phyloP scores from a whole-genome alignment of 2,329 filamentous ascomycete genomes.

The Calonectria hongkongensis region DNA sequence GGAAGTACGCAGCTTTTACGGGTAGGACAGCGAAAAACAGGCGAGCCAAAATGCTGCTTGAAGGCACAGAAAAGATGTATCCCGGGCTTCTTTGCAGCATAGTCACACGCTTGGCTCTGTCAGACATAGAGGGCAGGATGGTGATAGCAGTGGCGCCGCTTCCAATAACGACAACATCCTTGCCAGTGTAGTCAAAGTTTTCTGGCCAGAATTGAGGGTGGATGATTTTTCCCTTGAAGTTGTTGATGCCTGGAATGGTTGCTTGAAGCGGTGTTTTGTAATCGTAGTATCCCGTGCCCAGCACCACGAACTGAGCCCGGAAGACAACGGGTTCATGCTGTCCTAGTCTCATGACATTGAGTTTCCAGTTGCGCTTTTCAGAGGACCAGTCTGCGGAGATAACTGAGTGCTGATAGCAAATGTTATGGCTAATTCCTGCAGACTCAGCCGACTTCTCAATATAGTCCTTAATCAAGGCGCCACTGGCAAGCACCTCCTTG shows the following conservation, averaged over 20 bases:
- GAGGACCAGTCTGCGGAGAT: not conserved
- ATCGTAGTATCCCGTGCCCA: conserved; percentile 24
- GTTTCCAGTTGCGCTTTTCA: not conserved
- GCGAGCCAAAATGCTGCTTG: conserved; percentile 59
- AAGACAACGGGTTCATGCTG: conserved; percentile 51
- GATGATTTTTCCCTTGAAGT: conserved; percentile 65
- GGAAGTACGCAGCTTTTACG: conserved; percentile 63
- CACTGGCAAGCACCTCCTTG: conserved; percentile 51
- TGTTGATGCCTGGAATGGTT: conserved; percentile 63
- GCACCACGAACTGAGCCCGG: not conserved
- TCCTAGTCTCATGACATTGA: not conserved
- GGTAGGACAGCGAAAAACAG: conserved; percentile 65
- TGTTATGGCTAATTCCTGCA: conserved; percentile 50
- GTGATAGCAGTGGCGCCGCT: conserved; percentile 80
- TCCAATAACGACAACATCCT: conserved; percentile 79
- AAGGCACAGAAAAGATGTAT: conserved; percentile 66
- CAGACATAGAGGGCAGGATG: conserved; percentile 75
- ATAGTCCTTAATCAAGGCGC: not conserved
- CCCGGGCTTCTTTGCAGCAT: conserved; percentile 81
- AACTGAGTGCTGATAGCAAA: not conserved
- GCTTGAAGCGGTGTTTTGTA: conserved; percentile 72
- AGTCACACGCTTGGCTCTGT: conserved; percentile 76
- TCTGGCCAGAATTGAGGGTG: conserved; percentile 85
- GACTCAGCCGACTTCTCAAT: not conserved
- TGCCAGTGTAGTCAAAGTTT: conserved; percentile 76